Evolutionary conservation across 2,329 filamentous ascomycete species (phyloP), one percentile per base, ranked within the genome.

Genomic region (Penicillium aurantiogriseum): DNA sequence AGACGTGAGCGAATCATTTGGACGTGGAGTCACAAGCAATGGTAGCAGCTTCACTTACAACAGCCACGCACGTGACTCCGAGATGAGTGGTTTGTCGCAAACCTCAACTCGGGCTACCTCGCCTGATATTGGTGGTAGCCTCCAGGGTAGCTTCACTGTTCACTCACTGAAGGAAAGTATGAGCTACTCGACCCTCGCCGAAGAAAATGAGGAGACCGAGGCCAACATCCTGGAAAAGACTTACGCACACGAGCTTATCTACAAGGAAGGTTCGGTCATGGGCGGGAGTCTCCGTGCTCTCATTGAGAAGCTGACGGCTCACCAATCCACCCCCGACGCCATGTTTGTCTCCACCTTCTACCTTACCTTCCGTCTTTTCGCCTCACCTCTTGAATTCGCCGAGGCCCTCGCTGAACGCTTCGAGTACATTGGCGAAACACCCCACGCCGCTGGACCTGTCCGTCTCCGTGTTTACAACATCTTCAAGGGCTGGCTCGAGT

Each of bases 401-500:
- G 85, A 91, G 70, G 85, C 88, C 4, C 81, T 99, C n/a, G 88
- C 95, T 52, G 89, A 94, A 56, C 88, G 95, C 31, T 99, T 96
- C 73, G 90, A 97, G 58, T 96, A 97, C 66, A 89, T 96, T 38
- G 89, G 86, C 13, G 89, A 94, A 58, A 89, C 88, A 47, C 85
- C 87, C 23, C 83, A 87, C 57, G 84, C 92, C 61, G 87, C 92
- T 23, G 84, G 82, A 3, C 91, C 93, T 0, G 93, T 97, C 23
- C 87, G 92, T 50, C 80, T 99, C 47, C 86, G 94, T 51, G 91
- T 97, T 1, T 97, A 95, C 79, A 97, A 99, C 71, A 88, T 92
- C 56, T 91, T 99, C 81, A 99, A 99, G 76, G 90, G 90, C 42
- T 99, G 94, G 94, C 80, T 99, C 21, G 94, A 97, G 77, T 94